Evolutionary conservation across 2,329 filamentous ascomycete genomes (phyloP), one percentile per base, ranked within the genome.

Genomic region (Rhinocladiella mackenziei): DNA sequence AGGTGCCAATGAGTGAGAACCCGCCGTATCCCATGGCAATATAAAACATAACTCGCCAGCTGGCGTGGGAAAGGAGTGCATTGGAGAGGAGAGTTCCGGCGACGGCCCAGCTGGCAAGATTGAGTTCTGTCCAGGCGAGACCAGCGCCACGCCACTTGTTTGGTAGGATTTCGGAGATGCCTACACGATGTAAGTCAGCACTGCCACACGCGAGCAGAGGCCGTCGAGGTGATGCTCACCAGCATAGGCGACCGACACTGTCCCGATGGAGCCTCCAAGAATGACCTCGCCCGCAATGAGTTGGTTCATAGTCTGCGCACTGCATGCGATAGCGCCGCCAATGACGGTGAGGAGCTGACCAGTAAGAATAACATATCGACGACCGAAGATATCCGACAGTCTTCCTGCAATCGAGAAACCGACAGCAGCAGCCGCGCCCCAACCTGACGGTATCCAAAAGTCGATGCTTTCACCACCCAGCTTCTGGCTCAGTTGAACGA

Each of bases 11-110:
- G 22, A 78, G 60, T 3, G 75, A 51, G 29, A 81, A 65, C 3
- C 74, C 76, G 29, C 72, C 67, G 9, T 71, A 66, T 71, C 75
- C 80, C 14, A 74, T 56, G 2, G 67, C 72, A 14, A 74, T 72
- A 10, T 80, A 61, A 8, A 76, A 59, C 6, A 76, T 76, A 19
- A 77, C 67, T 50, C 71, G 79, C 45, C 78, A 65, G 76, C 77
- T 81, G 33, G 60, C 66, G n/a, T 68, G 65, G 22, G 47, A 39
- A 14, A 53, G 36, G 13, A 51, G 43, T 11, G 49, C 38, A 30
- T 46, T 50, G 30, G 49, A 37, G 20, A 58, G 38, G 7, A 49
- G 45, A 3, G 49, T 49, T 9, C 45, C 45, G 15, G 49, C 49
- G 17, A 52, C 34, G 19, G 49, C 41, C 45, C 45, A 49, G 39